Base-by-base conservation (phyloP, 2,329 filamentous ascomycete genomes). In the Capronia coronata region DNA sequence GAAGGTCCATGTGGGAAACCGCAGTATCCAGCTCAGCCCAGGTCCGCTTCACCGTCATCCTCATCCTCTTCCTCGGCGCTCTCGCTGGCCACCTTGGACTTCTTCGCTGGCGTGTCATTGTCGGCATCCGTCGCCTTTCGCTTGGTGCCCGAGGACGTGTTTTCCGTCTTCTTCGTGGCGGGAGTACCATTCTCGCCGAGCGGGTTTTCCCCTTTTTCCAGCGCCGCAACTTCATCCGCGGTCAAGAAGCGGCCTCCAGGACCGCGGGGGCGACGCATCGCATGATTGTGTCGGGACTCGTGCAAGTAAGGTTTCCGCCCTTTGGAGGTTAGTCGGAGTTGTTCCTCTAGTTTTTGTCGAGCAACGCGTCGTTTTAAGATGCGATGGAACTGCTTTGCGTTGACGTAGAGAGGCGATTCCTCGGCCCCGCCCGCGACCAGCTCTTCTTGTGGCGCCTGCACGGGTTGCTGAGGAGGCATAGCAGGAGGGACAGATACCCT, bases 321-420 rank as follows among this genome's bases (percentile, higher is more conserved):
- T 71, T 98, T 98, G 8, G 86, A 94, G 0, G 93, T 97, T 50
- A 97, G 73, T 35, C 93, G 82, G 37, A 98, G 71, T 47, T 90
- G 87, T 67, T 98, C 93, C 67, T 98, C 93, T 13, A 98, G 75
- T 66, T 87, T 88, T 68, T 97, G 93, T 27, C 93, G 80, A 5
- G 93, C 93, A 56, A 97, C 88, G 51, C 93, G 81, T 50, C 93
- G 80, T 75, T 98, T 97, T 47, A 98, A 71, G 42, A 98, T 98
- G 21, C 93, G 86, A 66, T 98, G 93, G 61, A 98, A 98, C 64
- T 98, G 93, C 68, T 98, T 98, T 3, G 93, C 93, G 63, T 98
- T 98, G 63, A 98, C 93, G 61, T 98, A 98, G 1, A 98, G 74
- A 0, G 93, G 93, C 0, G 91, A 91, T 65, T 98, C 93, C 66